Conservation (phyloP, 192 early-diverging fungal species). For the Chytriomyces sp. region DNA sequence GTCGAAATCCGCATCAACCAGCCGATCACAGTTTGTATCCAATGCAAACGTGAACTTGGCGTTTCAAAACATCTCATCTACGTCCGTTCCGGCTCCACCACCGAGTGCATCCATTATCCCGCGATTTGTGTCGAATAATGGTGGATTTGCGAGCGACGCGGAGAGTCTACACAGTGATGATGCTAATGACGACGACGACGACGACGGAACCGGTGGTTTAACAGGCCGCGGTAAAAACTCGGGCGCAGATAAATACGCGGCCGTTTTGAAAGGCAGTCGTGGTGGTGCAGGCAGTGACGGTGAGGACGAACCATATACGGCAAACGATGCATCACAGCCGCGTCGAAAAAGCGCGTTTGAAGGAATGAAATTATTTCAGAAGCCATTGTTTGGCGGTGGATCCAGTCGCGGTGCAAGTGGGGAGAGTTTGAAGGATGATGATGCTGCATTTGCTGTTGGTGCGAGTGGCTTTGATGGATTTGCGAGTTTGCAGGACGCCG, state of each 20-base stretch:
- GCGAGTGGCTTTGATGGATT: not conserved
- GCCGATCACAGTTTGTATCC: not conserved
- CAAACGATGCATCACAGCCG: not conserved
- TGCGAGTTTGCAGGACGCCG: slow-evolving; percentile 5
- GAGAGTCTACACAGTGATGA: not conserved
- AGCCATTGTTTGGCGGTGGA: not conserved
- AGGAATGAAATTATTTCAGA: not conserved
- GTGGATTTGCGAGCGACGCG: not conserved
- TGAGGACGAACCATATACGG: not conserved
- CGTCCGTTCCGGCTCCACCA: not conserved
- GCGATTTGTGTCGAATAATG: not conserved
- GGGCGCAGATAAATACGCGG: slow-evolving; percentile 20
- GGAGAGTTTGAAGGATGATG: slow-evolving; percentile 5
- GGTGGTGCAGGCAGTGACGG: not conserved
- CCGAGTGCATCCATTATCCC: not conserved
- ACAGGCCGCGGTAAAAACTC: not conserved
- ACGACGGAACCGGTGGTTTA: slow-evolving; percentile 4
- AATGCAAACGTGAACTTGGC: not conserved
- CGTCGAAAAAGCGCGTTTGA: not conserved
- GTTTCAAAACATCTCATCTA: too few species aligned
- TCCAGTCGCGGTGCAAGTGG: not conserved
- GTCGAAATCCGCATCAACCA: not conserved
- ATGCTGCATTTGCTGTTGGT: not conserved
- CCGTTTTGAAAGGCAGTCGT: not conserved
- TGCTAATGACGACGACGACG: slow-evolving; percentile 10